Evolutionary conservation across 495 filamentous ascomycete genomes (phyloP).

Genomic region (Penicillium alfredii): DNA sequence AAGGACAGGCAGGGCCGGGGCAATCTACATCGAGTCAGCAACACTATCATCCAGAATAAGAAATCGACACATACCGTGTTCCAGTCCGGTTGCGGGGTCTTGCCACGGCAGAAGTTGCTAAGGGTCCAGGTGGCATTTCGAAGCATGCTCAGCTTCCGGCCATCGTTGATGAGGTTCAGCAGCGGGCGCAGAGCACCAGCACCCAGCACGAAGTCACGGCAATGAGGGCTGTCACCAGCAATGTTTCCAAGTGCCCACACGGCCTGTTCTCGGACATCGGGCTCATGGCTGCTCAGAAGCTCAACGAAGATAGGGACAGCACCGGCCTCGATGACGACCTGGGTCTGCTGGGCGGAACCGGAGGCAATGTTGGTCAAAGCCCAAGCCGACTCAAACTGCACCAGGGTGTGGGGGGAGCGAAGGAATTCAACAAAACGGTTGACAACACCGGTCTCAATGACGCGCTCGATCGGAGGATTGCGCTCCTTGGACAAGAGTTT

Average conservation of each 20-base stretch:
- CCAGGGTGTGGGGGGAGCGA: constrained; percentile 93
- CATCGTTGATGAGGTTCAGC: constrained; percentile 84
- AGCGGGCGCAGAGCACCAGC: constrained; percentile 87
- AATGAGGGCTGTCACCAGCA: constrained; percentile 95
- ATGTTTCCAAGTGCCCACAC: constrained; percentile 99
- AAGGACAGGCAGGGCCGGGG: constrained; percentile 92
- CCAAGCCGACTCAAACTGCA: constrained; percentile 99
- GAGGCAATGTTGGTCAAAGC: constrained; percentile 99
- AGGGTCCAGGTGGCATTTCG: constrained; percentile 98
- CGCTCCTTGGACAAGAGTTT: constrained; percentile 98
- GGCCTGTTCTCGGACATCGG: constrained; percentile 96
- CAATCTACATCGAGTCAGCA: constrained; percentile 55
- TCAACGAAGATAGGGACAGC: constrained; percentile 99
- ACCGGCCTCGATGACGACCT: constrained; percentile 97
- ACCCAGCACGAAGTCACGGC: constrained; percentile 89
- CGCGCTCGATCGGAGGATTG: constrained; percentile 97
- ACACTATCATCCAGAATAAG: not conserved
- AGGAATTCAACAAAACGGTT: constrained; percentile 98
- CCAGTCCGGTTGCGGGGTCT: constrained; percentile 99
- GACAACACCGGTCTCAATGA: constrained; percentile 98
- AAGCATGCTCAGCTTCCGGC: constrained; percentile 98
- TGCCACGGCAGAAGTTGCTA: constrained; percentile 99
- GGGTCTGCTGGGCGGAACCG: constrained; percentile 92
- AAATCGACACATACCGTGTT: constrained; percentile 56
- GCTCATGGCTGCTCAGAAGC: constrained; percentile 88